Evolutionary conservation across 305 asterid species (phyloP).

Genomic region (Solanum hybrid): DNA sequence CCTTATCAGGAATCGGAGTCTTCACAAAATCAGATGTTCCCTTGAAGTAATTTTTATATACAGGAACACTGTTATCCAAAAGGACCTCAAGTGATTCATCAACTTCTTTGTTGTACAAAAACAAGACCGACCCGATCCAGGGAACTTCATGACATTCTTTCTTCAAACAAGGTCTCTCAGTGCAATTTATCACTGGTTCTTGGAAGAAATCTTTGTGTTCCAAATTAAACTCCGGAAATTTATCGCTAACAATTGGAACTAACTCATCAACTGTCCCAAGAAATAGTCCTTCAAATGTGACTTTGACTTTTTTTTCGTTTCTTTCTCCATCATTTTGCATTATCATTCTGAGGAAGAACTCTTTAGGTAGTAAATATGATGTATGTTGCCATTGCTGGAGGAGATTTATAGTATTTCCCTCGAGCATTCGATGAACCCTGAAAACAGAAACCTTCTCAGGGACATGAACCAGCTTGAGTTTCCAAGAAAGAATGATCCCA

Average conservation of each 20-base stretch:
- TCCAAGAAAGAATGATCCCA: slow-evolving; percentile 4
- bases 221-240: neutral
- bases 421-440: neutral
- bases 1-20: neutral
- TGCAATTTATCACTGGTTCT: neutral
- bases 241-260: neutral
- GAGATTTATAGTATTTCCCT: neutral
- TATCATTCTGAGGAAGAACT: neutral
- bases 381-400: slow-evolving; percentile 2
- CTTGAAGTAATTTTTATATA: neutral
- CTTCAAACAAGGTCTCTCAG: neutral
- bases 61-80: neutral
- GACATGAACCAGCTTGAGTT: neutral
- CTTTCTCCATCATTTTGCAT: neutral
- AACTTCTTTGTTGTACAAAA: neutral
- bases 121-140: slow-evolving; percentile 3
- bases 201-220: neutral
- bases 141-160: slow-evolving; percentile 3
- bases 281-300: slow-evolving; percentile 1
- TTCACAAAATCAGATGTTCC: slow-evolving; percentile 7
- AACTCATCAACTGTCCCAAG: slow-evolving; percentile 4
- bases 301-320: neutral
- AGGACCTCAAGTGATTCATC: neutral
- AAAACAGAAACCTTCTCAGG: slow-evolving; percentile 3
- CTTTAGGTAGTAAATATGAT: neutral